Evolutionary conservation across 192 early-diverging fungal species (phyloP).

Genomic region (Chytriomyces sp.): DNA sequence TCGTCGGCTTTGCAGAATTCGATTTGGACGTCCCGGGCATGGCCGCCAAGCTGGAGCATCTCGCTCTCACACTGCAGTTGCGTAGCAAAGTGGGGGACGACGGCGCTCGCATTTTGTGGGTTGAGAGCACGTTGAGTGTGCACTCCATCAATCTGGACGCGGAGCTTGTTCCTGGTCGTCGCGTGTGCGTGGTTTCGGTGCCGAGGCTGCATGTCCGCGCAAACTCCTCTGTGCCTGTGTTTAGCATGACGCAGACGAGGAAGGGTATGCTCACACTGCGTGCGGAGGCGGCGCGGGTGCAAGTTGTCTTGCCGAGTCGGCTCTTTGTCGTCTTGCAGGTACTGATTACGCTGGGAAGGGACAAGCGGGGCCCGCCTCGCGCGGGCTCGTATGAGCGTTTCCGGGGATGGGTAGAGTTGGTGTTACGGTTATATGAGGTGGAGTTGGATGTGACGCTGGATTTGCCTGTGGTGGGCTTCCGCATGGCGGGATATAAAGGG

Average conservation of each 20-base stretch:
- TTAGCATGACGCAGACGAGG: not conserved
- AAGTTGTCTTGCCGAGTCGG: constrained; percentile 1
- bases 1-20: constrained; percentile 17
- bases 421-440: not conserved
- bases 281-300: not conserved
- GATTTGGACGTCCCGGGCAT: constrained; percentile 16
- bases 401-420: constrained; percentile 15
- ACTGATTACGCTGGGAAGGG: not conserved
- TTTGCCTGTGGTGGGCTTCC: constrained; percentile 1
- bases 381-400: not conserved
- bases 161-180: not conserved
- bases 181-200: not conserved
- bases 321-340: constrained; percentile 1
- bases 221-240: constrained; percentile 9
- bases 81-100: not conserved
- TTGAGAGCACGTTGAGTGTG: not conserved
- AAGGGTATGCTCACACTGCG: not conserved
- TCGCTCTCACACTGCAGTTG: not conserved
- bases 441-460: constrained; percentile 6
- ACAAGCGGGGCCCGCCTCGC: not conserved
- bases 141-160: constrained; percentile 1
- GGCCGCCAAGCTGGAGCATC: not conserved
- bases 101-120: constrained; percentile 14
- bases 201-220: not conserved
- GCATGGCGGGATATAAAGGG: constrained; percentile 14